Base-by-base conservation (phyloP, 768 basidiomycete species). In the Tylopilus sp. region DNA sequence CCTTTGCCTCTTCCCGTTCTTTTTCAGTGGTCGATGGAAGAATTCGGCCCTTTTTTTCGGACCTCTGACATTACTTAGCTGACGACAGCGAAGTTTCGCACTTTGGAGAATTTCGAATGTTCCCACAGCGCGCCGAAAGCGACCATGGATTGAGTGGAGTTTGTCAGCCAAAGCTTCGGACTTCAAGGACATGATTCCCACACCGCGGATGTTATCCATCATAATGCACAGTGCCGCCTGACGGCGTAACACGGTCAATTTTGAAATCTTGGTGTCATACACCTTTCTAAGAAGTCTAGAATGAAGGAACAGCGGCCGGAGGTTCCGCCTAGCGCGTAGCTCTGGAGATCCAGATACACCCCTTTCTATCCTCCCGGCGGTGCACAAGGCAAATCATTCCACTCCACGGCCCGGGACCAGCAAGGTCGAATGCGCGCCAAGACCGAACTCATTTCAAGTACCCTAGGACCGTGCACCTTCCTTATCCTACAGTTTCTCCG, bases 361-460 rank as follows among this genome's bases (percentile, higher is more conserved):
- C 6, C 26, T 6, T 43, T 26, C 7, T 24, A 28, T 57, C 6
- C 25, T 30, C 19, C 31, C 25, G 28, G 34, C 13, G 22, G 31
- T 29, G 43, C 37, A 30, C 56, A 29, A 58, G 37, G 56, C 22
- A 19, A 24, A 41, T 58, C 56, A 37, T 12, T 24, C 21, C 21
- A 22, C 17, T 42, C 30, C 5, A 41, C 16, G 14, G 37, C 10
- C 19, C 19, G 37, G 13, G 13, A 24, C 24, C 22, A 47, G 4
- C 54, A 22, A 25, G 11, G 43, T 47, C 28, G 25, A 52, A 31
- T 21, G 6, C 38, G 50, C 28, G 25, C 24, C 8, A 11, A 49
- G 34, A 22, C 24, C 4, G 12, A 19, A n/a, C 12, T 29, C 14
- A 11, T 14, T n/a, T 19, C 25, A 9, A 3, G 7, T 14, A 45